These are phyloP conservation scores for Aphanomyces euteiches DNA, from an alignment of 352 stramenopile species.

Conservation along the genomic window DNA sequence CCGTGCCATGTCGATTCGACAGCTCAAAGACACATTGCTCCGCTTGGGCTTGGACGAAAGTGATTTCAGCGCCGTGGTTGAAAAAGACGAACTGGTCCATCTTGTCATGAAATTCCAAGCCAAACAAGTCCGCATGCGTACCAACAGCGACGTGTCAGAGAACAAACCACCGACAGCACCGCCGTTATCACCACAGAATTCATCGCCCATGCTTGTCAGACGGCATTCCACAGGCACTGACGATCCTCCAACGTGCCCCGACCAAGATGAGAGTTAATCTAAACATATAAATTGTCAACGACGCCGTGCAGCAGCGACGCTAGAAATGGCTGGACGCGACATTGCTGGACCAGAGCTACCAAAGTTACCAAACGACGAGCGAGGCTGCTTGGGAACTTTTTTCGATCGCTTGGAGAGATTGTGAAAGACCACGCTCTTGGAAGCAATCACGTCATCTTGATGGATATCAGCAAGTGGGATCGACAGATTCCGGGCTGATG, in stretches of 20 bases:
- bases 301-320: neutral
- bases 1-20: conserved; percentile 67
- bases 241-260: neutral
- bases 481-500: conserved; percentile 44
- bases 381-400: neutral
- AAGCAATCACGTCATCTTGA: conserved; percentile 50
- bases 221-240: conserved; percentile 26
- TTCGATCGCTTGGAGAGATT: conserved; percentile 8
- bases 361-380: neutral
- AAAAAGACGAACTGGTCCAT: conserved; percentile 79
- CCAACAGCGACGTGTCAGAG: neutral
- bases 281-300: conserved; percentile 1
- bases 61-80: conserved; percentile 47
- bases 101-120: conserved; percentile 77
- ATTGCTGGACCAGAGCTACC: too few relatives aligned
- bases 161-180: too few relatives aligned
- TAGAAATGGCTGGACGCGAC: neutral
- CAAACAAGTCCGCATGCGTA: conserved; percentile 38
- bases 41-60: conserved; percentile 66
- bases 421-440: conserved; percentile 53
- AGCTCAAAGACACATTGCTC: conserved; percentile 72
- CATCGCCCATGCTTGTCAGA: neutral
- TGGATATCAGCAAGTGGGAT: conserved; percentile 61
- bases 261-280: neutral
- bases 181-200: neutral